Percentiles rank a stretch among this genome's conserved stretches.
Conservation (phyloP, 108 stramenopile species). For the Nitzschia sp. region DNA sequence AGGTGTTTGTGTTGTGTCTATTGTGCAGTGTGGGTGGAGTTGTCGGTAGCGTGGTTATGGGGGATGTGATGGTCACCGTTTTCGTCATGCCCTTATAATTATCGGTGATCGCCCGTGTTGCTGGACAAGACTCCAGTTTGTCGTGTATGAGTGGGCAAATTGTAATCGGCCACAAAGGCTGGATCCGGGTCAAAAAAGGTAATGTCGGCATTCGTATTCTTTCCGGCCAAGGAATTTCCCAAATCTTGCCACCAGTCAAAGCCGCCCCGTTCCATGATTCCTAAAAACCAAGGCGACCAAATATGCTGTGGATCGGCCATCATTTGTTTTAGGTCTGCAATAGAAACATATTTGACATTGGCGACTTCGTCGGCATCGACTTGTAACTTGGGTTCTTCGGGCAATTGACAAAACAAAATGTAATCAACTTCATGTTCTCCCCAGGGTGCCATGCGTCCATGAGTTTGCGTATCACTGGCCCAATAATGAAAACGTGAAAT, state of each 20-base stretch:
- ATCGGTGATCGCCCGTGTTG: no score
- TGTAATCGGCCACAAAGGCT: slow-evolving; percentile 45
- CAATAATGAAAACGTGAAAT: slow-evolving; percentile 84
- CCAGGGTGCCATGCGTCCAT: slow-evolving; percentile 64
- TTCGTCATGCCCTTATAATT: no score
- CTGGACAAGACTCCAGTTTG: slow-evolving; percentile 38
- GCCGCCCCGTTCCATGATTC: slow-evolving; percentile 57
- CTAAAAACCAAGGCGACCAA: slow-evolving; percentile 68
- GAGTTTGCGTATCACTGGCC: slow-evolving; percentile 69
- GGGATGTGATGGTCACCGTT: no score
- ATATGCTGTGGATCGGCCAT: slow-evolving; percentile 26
- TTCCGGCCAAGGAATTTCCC: slow-evolving; percentile 34
- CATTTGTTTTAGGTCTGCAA: slow-evolving; percentile 52
- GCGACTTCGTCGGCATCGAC: slow-evolving; percentile 78
- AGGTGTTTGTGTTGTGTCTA: no score
- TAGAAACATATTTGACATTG: slow-evolving; percentile 47
- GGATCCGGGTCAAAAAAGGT: slow-evolving; percentile 48
- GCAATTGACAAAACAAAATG: slow-evolving; percentile 53
- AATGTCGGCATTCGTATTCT: slow-evolving; percentile 39
- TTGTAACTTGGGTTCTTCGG: slow-evolving; percentile 43
- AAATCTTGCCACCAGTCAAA: slow-evolving; percentile 63
- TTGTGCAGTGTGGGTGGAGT: no score
- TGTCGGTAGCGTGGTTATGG: no score
- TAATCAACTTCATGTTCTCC: slow-evolving; percentile 92
- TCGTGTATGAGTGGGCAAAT: slow-evolving; percentile 37